Base-by-base conservation (phyloP, 2,329 filamentous ascomycete genomes). In the Aspergillus phoenicis region DNA sequence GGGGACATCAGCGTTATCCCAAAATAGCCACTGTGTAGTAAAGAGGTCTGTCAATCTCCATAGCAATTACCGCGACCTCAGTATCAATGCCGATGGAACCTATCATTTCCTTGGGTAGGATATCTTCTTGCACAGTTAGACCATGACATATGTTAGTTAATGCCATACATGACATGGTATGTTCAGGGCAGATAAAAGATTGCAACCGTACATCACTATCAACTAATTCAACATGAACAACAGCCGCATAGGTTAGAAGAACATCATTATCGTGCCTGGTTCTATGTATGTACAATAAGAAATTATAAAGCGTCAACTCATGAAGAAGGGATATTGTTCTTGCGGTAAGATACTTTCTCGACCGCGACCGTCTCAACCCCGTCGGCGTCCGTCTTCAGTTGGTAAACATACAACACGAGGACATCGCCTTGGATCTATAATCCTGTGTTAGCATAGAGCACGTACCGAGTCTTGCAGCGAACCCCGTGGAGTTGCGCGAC, bases 341-440 rank as follows among this genome's bases (percentile, higher is more conserved):
- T 93, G 70, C 90, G 91, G 76, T 91, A 94, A 54, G 91, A 93
- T 64, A 94, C 90, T 81, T 94, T 94, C 76, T 94, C 91, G 45
- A 94, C 91, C 15, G 89, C 89, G 49, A 94, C 90, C 62, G 89
- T 92, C 77, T 93, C 90, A 38, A 85, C 85, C 15, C 91, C 91
- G 67, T 90, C 88, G 59, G 85, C 87, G 69, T 92, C 90, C 73
- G 89, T 92, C 75, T 89, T 86, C 71, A 93, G 78, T 75, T 93
- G 90, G 75, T 98, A 98, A 57, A 98, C 94, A 76, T 98, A 98
- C 53, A 98, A 84, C 62, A 96, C 96, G 67, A 98, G 85, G 15
- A 96, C 96, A 75, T 97, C 96, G 33, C 94, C 94, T 85, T 98
- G 94, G 38, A 96, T 91, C 92, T 96, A 69, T 63, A 11, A 15